Evolutionary conservation across 2,329 filamentous ascomycete genomes (phyloP), one percentile per base, ranked within the genome.

Genomic region (Ascochyta rabiei): DNA sequence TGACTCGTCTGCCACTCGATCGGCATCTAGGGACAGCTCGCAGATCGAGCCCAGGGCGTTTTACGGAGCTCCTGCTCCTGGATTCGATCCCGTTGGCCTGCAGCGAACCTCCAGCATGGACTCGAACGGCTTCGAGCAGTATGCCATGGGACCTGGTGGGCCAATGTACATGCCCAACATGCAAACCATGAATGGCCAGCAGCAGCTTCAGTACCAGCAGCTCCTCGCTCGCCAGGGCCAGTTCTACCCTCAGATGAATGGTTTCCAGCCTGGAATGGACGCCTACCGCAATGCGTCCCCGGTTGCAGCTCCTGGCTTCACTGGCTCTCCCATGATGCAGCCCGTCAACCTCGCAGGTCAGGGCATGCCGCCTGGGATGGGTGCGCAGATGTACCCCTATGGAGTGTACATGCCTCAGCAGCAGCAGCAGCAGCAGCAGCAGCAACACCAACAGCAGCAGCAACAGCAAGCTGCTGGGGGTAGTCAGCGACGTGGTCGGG

Each of bases 181-280:
- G 69, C 75, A 77, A 37, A 69, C 81, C 10, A 69, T 74, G 59
- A 69, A 73, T 18, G 75, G 73, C 15, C 52, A 78, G 41, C 80
- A 82, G 52, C 70, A 84, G 62, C 67, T 84, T 26, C 84, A 86
- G 64, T 86, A 86, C 62, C 84, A 86, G 62, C 79, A 81, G 66
- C 80, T 84, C 63, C 71, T 84, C 21, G 80, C 81, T 39, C 80
- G 53, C 75, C 81, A 62, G 77, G 55, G 75, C 37, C 78, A 76
- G 35, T 77, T 80, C 50, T 82, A 82, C 56, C 74, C 75, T 2
- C 72, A 71, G 45, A 75, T 83, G 68, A 75, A 79, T 10, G 72
- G 72, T 24, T 73, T 72, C 46, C 66, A 69, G 37, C 79, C 79
- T 40, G 69, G 68, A 26, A 71, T 80, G 69, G 77, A 80, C 45